A percentile compares a stretch with the other conserved stretches of the same genome.
These are phyloP conservation scores for Syzygium jambos DNA, from an alignment of 345 rosid genomes.

Conservation along the genomic window DNA sequence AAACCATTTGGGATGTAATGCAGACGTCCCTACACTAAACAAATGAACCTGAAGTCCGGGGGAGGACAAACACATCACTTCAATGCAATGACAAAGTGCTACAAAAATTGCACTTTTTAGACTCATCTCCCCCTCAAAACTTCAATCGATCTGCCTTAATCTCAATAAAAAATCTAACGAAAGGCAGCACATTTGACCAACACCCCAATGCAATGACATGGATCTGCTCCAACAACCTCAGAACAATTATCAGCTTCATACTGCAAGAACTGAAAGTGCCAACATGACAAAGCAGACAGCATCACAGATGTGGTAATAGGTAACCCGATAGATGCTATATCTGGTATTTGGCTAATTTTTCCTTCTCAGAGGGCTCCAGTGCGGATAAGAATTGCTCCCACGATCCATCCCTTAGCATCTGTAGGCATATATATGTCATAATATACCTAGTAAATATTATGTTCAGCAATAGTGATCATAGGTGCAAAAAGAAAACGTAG, in stretches of 20 bases:
- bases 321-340: slow-evolving; percentile 22
- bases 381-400: slow-evolving; percentile 89
- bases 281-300: neutral
- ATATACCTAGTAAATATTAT: neutral
- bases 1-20: neutral
- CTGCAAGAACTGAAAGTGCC: neutral
- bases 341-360: slow-evolving; percentile 74
- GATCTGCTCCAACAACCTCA: neutral
- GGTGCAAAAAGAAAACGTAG: neutral
- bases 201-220: neutral
- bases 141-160: neutral
- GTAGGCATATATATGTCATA: slow-evolving; percentile 8
- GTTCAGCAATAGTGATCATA: neutral
- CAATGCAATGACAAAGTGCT: neutral
- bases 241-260: neutral
- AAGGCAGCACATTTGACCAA: neutral
- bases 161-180: neutral
- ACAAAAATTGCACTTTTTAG: neutral
- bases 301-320: neutral
- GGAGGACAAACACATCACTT: neutral
- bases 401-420: slow-evolving; percentile 82
- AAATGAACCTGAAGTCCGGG: neutral
- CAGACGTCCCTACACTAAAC: neutral
- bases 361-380: slow-evolving; percentile 79
- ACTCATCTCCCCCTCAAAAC: neutral